These are phyloP conservation scores for Amniculicola lignicola DNA, from an alignment of 495 filamentous ascomycete genomes.

Conservation along the genomic window DNA sequence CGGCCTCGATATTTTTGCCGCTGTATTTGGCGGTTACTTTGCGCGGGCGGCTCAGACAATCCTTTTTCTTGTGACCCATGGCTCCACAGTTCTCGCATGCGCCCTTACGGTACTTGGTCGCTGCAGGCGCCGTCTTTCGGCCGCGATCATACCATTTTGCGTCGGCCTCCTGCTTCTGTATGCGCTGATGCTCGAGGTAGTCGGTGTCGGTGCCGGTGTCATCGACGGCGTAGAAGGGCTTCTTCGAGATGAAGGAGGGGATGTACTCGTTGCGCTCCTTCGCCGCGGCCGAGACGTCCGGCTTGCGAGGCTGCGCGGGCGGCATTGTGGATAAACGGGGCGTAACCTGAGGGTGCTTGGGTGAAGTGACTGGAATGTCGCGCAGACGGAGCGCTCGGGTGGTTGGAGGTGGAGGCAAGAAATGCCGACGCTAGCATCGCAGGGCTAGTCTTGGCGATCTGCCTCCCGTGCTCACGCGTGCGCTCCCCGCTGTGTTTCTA, in stretches of 20 bases:
- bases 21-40: constrained; percentile 92
- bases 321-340: constrained; percentile 34
- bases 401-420: neutral
- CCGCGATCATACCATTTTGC: constrained; percentile 90
- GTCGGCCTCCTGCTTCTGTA: constrained; percentile 66
- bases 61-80: constrained; percentile 92
- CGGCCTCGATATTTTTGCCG: constrained; percentile 86
- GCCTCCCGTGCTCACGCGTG: constrained; percentile 24
- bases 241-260: constrained; percentile 94
- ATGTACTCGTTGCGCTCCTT: constrained; percentile 86
- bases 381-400: neutral
- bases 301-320: constrained; percentile 37
- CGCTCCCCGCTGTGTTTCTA: too few species aligned
- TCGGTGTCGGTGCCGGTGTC: constrained; percentile 67
- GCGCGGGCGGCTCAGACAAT: constrained; percentile 84
- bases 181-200: constrained; percentile 95
- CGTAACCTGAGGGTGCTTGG: neutral
- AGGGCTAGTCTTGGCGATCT: constrained; percentile 22
- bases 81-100: constrained; percentile 98
- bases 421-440: constrained; percentile 7
- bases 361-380: neutral
- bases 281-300: constrained; percentile 36
- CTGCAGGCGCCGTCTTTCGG: constrained; percentile 72
- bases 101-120: constrained; percentile 95
- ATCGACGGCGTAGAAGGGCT: constrained; percentile 92